Conservation (phyloP, 208 protist genomes). For the Kentomonas sorsogonicus region DNA sequence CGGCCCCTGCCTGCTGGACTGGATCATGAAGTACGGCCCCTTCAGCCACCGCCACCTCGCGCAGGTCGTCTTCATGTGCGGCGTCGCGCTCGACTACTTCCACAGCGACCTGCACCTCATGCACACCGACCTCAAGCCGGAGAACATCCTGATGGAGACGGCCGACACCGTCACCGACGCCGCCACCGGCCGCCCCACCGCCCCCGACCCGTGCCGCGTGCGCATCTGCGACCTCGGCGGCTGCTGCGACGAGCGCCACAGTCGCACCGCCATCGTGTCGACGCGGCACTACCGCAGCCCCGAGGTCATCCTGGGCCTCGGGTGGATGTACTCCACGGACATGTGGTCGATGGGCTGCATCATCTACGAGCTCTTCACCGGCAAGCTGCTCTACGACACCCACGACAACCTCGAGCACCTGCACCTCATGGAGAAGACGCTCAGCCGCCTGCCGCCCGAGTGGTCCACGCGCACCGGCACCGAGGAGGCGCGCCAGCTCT, state of each 20-base stretch:
- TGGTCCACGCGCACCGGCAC: slow-evolving; percentile 44
- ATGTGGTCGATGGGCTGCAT: slow-evolving; percentile 83
- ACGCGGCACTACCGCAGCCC: slow-evolving; percentile 64
- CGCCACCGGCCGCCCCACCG: slow-evolving; percentile 26
- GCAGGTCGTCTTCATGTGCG: slow-evolving; percentile 72
- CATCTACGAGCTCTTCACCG: slow-evolving; percentile 70
- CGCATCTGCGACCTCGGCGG: slow-evolving; percentile 60
- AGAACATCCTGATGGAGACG: slow-evolving; percentile 80
- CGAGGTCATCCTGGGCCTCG: slow-evolving; percentile 67
- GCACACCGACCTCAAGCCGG: slow-evolving; percentile 79
- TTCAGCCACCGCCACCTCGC: slow-evolving; percentile 70
- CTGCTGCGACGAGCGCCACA: slow-evolving; percentile 30
- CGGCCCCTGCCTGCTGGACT: slow-evolving; percentile 76
- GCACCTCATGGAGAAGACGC: slow-evolving; percentile 74
- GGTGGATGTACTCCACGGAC: slow-evolving; percentile 61
- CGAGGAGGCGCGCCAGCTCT: slow-evolving; percentile 45
- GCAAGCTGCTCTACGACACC: slow-evolving; percentile 68
- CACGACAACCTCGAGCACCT: slow-evolving; percentile 70
- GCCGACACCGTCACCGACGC: slow-evolving; percentile 74
- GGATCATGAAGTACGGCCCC: slow-evolving; percentile 70
- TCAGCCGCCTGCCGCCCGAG: slow-evolving; percentile 47
- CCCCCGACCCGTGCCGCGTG: slow-evolving; percentile 42
- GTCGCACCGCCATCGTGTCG: slow-evolving; percentile 28
- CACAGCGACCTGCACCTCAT: slow-evolving; percentile 69
- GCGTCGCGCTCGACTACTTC: slow-evolving; percentile 69